A percentile compares a stretch with the other conserved stretches of the same genome.
phyloP scores from a whole-genome alignment of 2,329 filamentous ascomycete genomes.

The Sarocladiaceae sp. region DNA sequence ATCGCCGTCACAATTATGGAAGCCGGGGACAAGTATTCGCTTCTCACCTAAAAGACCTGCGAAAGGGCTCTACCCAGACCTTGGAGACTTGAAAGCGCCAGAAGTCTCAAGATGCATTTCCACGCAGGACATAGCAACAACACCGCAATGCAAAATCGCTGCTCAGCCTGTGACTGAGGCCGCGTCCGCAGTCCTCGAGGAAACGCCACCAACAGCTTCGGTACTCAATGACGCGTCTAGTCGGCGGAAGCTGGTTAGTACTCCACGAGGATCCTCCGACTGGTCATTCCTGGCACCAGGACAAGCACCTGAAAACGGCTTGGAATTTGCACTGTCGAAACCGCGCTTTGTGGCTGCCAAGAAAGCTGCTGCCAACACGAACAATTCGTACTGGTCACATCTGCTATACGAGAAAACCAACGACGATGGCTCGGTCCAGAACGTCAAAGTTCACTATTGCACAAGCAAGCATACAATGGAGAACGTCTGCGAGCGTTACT shows the following conservation, averaged over 20 bases:
- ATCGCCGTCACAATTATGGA: conserved; percentile 22
- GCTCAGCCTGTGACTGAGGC: too few relatives aligned
- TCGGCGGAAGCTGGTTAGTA: too few relatives aligned
- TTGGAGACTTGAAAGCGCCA: background rate
- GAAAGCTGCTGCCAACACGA: conserved; percentile 36
- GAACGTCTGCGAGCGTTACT: conserved; percentile 57
- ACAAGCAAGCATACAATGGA: conserved; percentile 64
- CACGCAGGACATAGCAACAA: background rate
- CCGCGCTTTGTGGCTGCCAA: conserved; percentile 45
- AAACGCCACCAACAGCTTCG: too few relatives aligned
- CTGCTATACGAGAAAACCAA: conserved; percentile 56
- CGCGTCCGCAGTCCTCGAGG: too few relatives aligned
- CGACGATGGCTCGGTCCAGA: conserved; percentile 37
- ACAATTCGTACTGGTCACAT: conserved; percentile 64
- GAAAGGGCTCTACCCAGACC: conserved; percentile 20
- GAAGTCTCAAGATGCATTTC: background rate
- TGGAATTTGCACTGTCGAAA: conserved; percentile 43
- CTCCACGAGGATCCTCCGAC: background rate
- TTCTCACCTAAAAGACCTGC: conserved; percentile 20
- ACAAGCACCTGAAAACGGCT: conserved; percentile 30
- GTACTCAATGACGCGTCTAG: too few relatives aligned
- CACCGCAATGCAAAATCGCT: too few relatives aligned
- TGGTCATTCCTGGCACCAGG: conserved; percentile 1
- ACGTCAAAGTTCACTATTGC: conserved; percentile 75
- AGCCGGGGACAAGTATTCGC: conserved; percentile 23